These are phyloP conservation scores for Boletus edulis DNA, from an alignment of 768 basidiomycete genomes.

Conservation along the genomic window DNA sequence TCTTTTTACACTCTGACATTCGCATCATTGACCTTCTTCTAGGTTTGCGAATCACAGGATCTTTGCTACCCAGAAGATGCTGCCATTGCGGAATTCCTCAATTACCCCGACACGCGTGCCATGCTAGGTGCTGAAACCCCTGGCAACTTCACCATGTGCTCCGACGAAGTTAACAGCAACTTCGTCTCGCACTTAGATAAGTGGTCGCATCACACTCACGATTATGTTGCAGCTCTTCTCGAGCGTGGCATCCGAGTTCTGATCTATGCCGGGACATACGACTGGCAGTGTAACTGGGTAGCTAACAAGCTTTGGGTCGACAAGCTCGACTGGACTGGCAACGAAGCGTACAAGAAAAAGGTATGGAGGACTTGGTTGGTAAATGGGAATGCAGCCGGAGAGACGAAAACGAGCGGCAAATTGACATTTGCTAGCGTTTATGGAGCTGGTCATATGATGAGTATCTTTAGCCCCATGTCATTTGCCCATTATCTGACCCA, in stretches of 20 bases:
- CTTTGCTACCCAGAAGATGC: slow-evolving; percentile 40
- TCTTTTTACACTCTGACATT: background rate
- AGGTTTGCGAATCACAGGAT: slow-evolving; percentile 25
- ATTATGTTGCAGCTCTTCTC: slow-evolving; percentile 54
- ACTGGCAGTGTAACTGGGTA: slow-evolving; percentile 61
- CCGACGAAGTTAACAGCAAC: slow-evolving; percentile 41
- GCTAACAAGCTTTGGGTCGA: slow-evolving; percentile 64
- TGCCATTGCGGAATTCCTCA: slow-evolving; percentile 45
- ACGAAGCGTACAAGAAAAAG: slow-evolving; percentile 42
- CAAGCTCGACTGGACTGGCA: slow-evolving; percentile 58
- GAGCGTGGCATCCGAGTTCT: slow-evolving; percentile 53
- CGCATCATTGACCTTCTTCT: slow-evolving; percentile 3
- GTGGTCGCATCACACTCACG: slow-evolving; percentile 52
- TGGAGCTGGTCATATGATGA: slow-evolving; percentile 77
- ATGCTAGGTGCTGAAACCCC: slow-evolving; percentile 46
- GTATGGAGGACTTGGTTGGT: slow-evolving; percentile 54
- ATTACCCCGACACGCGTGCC: slow-evolving; percentile 41
- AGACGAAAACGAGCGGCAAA: slow-evolving; percentile 51
- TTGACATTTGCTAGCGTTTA: slow-evolving; percentile 64
- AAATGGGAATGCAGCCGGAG: slow-evolving; percentile 51
- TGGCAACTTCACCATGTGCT: slow-evolving; percentile 58
- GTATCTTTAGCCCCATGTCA: slow-evolving; percentile 14
- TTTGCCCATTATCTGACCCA: slow-evolving; percentile 17
- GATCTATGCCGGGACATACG: slow-evolving; percentile 54
- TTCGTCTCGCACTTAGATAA: slow-evolving; percentile 65